Evolutionary conservation across 2,329 filamentous ascomycete genomes (phyloP).

Genomic region (Ophiostoma sp.): DNA sequence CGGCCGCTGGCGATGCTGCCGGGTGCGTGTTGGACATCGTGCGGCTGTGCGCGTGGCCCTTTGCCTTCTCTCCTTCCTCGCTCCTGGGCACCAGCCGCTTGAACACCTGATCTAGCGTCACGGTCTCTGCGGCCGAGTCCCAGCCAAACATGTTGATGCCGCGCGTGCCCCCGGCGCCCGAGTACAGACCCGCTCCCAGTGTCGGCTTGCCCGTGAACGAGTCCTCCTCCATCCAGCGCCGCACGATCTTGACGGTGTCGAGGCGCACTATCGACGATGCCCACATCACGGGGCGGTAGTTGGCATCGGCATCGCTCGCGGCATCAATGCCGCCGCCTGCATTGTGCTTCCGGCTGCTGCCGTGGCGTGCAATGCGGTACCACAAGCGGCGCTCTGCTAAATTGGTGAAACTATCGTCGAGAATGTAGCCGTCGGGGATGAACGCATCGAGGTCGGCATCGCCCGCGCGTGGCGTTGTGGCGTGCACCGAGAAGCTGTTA

Average conservation of each 20-base stretch:
- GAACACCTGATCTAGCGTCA: conserved; percentile 46
- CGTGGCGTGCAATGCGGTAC: conserved; percentile 59
- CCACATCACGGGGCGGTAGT: conserved; percentile 57
- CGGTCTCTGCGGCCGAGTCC: conserved; percentile 48
- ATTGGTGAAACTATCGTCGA: conserved; percentile 49
- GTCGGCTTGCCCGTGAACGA: conserved; percentile 49
- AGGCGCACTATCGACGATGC: conserved; percentile 47
- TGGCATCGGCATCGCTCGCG: conserved; percentile 39
- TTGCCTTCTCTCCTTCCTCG: not conserved
- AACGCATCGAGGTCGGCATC: conserved; percentile 26
- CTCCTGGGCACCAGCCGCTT: conserved; percentile 23
- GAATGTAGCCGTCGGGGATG: conserved; percentile 41
- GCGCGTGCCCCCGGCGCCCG: conserved; percentile 35
- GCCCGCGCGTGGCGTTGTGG: not conserved
- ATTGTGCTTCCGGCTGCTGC: conserved; percentile 53
- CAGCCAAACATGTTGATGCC: conserved; percentile 55
- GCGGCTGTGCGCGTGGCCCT: not conserved
- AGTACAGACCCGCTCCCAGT: conserved; percentile 32
- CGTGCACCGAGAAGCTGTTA: conserved; percentile 1
- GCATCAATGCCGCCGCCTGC: conserved; percentile 31
- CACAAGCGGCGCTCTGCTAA: conserved; percentile 57
- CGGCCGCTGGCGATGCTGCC: conserved; percentile 1
- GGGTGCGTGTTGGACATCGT: not conserved
- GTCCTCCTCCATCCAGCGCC: conserved; percentile 62
- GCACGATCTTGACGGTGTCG: conserved; percentile 53